Evolutionary conservation across 148 eudicot genomes (phyloP).

Genomic region (Rheum nobile): DNA sequence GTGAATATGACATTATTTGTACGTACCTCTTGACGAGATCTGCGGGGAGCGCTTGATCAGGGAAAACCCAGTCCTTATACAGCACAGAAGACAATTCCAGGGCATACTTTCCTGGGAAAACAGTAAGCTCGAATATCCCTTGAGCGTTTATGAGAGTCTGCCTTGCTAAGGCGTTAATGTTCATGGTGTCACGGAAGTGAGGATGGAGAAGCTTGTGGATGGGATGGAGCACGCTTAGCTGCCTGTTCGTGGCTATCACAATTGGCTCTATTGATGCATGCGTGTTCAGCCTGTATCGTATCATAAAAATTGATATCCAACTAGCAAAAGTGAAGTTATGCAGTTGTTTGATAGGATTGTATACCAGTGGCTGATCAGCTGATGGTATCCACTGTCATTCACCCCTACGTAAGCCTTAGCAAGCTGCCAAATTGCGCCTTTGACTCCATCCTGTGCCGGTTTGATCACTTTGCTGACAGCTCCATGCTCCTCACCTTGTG

Average conservation of each 20-base stretch:
- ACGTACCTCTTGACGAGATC: slow-evolving; percentile 76
- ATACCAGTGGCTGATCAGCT: slow-evolving; percentile 84
- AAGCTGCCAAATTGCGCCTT: slow-evolving; percentile 60
- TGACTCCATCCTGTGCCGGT: slow-evolving; percentile 50
- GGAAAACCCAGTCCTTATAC: slow-evolving; percentile 59
- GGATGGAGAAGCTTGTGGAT: slow-evolving; percentile 73
- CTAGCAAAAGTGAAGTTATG: background rate
- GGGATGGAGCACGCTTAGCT: slow-evolving; percentile 76
- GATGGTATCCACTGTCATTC: slow-evolving; percentile 70
- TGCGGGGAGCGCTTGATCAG: slow-evolving; percentile 72
- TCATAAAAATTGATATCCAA: background rate
- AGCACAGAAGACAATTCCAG: slow-evolving; percentile 44
- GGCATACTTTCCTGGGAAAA: slow-evolving; percentile 46
- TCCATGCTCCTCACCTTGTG: slow-evolving; percentile 41
- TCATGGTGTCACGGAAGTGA: slow-evolving; percentile 74
- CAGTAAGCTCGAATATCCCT: slow-evolving; percentile 65
- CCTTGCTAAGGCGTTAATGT: slow-evolving; percentile 54
- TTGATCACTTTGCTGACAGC: slow-evolving; percentile 43
- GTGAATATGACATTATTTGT: background rate
- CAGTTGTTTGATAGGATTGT: background rate
- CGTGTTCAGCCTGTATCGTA: slow-evolving; percentile 43
- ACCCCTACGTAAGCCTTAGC: slow-evolving; percentile 86
- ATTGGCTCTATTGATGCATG: slow-evolving; percentile 76
- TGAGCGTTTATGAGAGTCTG: slow-evolving; percentile 61
- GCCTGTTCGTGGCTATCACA: slow-evolving; percentile 65